These are phyloP conservation scores for Mariannaea sp. DNA, from an alignment of 2,329 filamentous ascomycete species.

Conservation along the genomic window DNA sequence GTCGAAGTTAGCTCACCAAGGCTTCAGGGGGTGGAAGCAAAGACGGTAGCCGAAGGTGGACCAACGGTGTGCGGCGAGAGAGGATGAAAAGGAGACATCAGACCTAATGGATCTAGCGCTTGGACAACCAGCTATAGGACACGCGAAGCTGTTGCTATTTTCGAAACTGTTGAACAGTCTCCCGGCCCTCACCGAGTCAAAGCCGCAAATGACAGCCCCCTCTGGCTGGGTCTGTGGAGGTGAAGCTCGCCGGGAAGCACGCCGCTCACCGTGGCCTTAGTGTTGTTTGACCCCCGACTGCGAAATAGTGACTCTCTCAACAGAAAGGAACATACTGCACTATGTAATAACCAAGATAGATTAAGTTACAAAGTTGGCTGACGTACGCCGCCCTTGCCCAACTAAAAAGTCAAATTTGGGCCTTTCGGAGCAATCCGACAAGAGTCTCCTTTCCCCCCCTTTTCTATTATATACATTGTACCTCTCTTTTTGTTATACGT, in stretches of 20 bases:
- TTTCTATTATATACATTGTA: too few relatives aligned
- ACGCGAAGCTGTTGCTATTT: slow-evolving; percentile 28
- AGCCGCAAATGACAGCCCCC: background rate
- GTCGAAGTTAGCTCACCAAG: too few relatives aligned
- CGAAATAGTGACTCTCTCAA: slow-evolving; percentile 14
- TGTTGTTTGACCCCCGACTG: background rate
- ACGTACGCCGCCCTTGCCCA: too few relatives aligned
- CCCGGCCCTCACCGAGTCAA: slow-evolving; percentile 5
- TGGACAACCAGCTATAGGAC: too few relatives aligned
- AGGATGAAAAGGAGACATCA: background rate
- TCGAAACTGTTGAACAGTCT: slow-evolving; percentile 34
- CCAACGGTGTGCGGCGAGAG: background rate
- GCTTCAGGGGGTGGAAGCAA: background rate
- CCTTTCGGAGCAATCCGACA: too few relatives aligned
- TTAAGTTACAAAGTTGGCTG: too few relatives aligned
- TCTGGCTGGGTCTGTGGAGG: slow-evolving; percentile 9
- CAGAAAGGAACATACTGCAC: slow-evolving; percentile 18
- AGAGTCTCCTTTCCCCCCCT: too few relatives aligned
- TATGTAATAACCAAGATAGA: too few relatives aligned
- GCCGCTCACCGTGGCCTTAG: slow-evolving; percentile 13
- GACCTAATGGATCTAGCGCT: slow-evolving; percentile 11
- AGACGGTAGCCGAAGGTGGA: background rate
- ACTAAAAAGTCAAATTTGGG: too few relatives aligned
- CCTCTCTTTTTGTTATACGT: too few relatives aligned
- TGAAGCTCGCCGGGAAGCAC: slow-evolving; percentile 8